Percentiles rank a stretch among this genome's conserved stretches.
Evolutionary conservation across 2,329 filamentous ascomycete species (phyloP).

Genomic region (Pseudogymnoascus sp.): DNA sequence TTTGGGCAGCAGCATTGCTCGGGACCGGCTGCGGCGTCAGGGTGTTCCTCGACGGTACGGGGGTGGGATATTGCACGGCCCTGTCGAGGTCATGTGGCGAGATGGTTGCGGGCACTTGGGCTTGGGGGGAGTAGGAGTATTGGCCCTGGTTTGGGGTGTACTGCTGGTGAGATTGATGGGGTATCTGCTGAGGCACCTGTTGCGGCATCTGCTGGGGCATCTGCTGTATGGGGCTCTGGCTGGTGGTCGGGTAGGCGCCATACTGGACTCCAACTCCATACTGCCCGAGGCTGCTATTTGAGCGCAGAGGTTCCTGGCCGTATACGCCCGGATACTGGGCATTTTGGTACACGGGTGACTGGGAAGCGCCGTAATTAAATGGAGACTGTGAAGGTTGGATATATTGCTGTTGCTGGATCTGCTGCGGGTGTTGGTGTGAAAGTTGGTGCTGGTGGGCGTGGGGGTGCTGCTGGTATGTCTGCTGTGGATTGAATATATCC

Average conservation of each 20-base stretch:
- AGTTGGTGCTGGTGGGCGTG: not conserved
- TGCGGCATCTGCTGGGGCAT: not conserved
- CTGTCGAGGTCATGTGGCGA: slow-evolving; percentile 8
- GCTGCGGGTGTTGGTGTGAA: not conserved
- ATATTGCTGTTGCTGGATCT: not conserved
- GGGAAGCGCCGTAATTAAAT: not conserved
- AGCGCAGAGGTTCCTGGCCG: not conserved
- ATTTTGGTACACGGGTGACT: not conserved
- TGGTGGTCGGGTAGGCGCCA: not conserved
- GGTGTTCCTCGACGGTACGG: not conserved
- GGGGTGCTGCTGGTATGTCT: not conserved
- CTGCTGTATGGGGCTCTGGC: not conserved
- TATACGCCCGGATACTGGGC: not conserved
- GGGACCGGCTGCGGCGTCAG: not conserved
- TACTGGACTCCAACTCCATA: not conserved
- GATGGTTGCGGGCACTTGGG: not conserved
- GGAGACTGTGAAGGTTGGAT: not conserved
- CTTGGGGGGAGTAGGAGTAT: not conserved
- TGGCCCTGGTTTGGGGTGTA: not conserved
- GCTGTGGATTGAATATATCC: slow-evolving; percentile 2
- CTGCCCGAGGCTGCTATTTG: not conserved
- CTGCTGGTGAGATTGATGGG: not conserved
- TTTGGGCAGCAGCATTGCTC: not conserved
- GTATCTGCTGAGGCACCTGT: not conserved
- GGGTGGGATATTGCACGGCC: not conserved